Evolutionary conservation across 2,329 filamentous ascomycete species (phyloP).

Genomic region (Fusarium goolgardi): DNA sequence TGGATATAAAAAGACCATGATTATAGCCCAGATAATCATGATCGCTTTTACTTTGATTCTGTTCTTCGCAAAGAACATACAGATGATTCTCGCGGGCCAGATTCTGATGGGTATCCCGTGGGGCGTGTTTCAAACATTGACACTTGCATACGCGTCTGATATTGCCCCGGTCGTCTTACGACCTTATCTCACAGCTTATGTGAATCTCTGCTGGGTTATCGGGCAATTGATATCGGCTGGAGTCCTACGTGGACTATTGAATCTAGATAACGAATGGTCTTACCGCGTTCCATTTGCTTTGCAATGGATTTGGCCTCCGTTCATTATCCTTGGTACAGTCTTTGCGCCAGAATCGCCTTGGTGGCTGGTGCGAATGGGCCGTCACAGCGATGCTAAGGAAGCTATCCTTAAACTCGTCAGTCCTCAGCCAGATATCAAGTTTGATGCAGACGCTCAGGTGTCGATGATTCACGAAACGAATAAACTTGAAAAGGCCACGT

Average conservation of each 20-base stretch:
- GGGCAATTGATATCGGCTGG: slow-evolving; percentile 60
- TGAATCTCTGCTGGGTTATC: slow-evolving; percentile 63
- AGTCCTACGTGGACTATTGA: slow-evolving; percentile 56
- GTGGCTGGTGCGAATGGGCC: slow-evolving; percentile 56
- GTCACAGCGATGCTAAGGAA: slow-evolving; percentile 33
- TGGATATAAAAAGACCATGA: slow-evolving; percentile 70
- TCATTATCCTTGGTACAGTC: slow-evolving; percentile 55
- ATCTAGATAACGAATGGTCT: slow-evolving; percentile 56
- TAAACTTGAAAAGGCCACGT: slow-evolving; percentile 56
- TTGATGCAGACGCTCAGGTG: slow-evolving; percentile 42
- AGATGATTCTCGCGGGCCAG: slow-evolving; percentile 65
- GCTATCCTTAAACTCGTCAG: slow-evolving; percentile 44
- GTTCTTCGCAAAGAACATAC: slow-evolving; percentile 68
- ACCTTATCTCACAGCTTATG: slow-evolving; percentile 61
- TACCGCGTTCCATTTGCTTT: slow-evolving; percentile 62
- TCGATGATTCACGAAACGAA: slow-evolving; percentile 53
- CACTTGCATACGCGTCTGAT: slow-evolving; percentile 72
- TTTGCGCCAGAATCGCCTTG: slow-evolving; percentile 63
- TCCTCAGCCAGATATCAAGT: slow-evolving; percentile 29
- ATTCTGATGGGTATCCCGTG: slow-evolving; percentile 68
- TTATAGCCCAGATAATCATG: slow-evolving; percentile 62
- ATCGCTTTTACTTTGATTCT: slow-evolving; percentile 68
- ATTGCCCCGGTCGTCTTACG: slow-evolving; percentile 70
- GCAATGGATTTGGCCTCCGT: slow-evolving; percentile 62
- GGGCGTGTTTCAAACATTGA: slow-evolving; percentile 64